Evolutionary conservation across 495 filamentous ascomycete genomes (phyloP).

Genomic region (Amniculicola lignicola): DNA sequence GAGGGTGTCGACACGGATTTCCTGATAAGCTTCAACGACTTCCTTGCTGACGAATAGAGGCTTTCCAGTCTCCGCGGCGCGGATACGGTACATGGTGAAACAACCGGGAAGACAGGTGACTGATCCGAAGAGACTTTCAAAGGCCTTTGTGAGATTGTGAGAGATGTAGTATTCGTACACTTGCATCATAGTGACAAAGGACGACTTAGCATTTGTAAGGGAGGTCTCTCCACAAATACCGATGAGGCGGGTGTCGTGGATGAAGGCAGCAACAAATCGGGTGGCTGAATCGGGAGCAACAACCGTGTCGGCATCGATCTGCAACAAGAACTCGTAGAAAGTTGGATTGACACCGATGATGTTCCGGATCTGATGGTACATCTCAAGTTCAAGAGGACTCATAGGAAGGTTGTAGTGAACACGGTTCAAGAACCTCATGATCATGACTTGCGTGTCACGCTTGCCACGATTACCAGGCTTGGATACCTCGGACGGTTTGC

Average conservation of each 20-base stretch:
- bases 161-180: constrained; percentile 99
- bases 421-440: constrained; percentile 98
- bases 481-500: constrained; percentile 94
- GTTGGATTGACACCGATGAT: constrained; percentile 98
- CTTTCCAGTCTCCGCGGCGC: constrained; percentile 88
- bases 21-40: constrained; percentile 78
- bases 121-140: constrained; percentile 94
- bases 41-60: constrained; percentile 93
- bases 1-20: constrained; percentile 93
- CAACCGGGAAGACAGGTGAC: constrained; percentile 97
- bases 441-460: constrained; percentile 96
- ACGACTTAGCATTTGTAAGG: constrained; percentile 86
- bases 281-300: constrained; percentile 89
- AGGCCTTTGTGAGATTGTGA: constrained; percentile 97
- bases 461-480: constrained; percentile 94
- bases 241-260: constrained; percentile 86
- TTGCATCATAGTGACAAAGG: constrained; percentile 96
- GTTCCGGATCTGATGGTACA: constrained; percentile 98
- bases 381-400: constrained; percentile 95
- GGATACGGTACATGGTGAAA: constrained; percentile 97
- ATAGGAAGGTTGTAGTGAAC: constrained; percentile 95
- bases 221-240: constrained; percentile 94
- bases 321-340: constrained; percentile 95
- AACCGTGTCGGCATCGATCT: constrained; percentile 96
- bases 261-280: constrained; percentile 86